phyloP scores from a whole-genome alignment of 176 grass and related monocot species.

The Zea luxurians region DNA sequence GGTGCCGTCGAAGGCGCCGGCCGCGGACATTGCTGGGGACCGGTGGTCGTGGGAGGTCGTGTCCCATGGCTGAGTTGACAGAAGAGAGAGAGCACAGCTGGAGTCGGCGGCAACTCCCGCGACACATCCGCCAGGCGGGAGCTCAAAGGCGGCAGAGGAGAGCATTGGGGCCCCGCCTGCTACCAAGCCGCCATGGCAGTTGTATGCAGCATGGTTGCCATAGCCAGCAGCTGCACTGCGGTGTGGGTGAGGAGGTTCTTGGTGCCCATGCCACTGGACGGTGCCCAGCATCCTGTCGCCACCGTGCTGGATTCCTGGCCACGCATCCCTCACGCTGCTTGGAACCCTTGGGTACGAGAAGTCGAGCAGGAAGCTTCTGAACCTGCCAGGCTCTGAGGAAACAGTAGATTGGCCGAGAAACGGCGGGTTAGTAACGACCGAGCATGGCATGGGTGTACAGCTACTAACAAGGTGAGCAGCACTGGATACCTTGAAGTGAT shows the following conservation, averaged over 20 bases:
- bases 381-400: conserved; percentile 62
- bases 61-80: conserved; percentile 72
- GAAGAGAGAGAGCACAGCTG: conserved; percentile 97
- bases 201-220: conserved; percentile 39
- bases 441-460: not conserved
- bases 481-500: conserved; percentile 63
- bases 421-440: not conserved
- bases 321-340: conserved; percentile 50
- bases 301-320: conserved; percentile 34
- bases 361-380: conserved; percentile 78
- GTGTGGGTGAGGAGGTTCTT: conserved; percentile 45
- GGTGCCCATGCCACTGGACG: conserved; percentile 53
- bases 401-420: not conserved
- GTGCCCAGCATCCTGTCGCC: conserved; percentile 40
- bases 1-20: conserved; percentile 42
- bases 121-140: conserved; percentile 54
- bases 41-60: conserved; percentile 40
- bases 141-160: conserved; percentile 40
- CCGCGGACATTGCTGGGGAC: conserved; percentile 32
- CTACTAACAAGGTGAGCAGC: not conserved
- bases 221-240: conserved; percentile 53
- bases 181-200: conserved; percentile 38
- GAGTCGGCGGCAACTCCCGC: conserved; percentile 61
- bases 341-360: conserved; percentile 82
- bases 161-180: conserved; percentile 22